Percentiles rank a stretch among this genome's conserved stretches.
These are phyloP conservation scores for Neurospora sp. DNA, from an alignment of 2,329 filamentous ascomycete species.

Conservation along the genomic window DNA sequence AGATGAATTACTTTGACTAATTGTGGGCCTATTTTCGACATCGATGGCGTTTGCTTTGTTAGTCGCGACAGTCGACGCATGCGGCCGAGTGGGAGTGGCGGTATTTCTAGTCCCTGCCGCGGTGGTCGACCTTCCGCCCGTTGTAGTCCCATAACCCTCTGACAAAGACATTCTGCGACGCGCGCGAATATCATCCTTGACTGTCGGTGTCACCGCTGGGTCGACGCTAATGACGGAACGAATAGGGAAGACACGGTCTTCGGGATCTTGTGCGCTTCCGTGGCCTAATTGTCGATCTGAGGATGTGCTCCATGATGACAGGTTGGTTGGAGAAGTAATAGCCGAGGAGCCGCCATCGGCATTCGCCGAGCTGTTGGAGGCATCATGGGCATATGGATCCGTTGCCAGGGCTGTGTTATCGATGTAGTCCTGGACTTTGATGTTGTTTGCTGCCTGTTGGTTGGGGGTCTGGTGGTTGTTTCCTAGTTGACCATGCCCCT, in stretches of 20 bases:
- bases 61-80: background rate
- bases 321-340: constrained; percentile 11
- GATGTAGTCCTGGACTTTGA: background rate
- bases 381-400: background rate
- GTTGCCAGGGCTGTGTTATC: background rate
- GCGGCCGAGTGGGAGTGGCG: background rate
- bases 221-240: constrained; percentile 69
- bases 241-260: constrained; percentile 68
- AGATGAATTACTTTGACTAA: background rate
- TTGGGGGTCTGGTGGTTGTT: background rate
- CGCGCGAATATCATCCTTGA: constrained; percentile 13
- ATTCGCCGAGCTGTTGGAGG: background rate
- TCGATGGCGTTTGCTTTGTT: background rate
- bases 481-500: background rate
- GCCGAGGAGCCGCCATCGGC: constrained; percentile 3
- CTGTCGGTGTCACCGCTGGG: constrained; percentile 31
- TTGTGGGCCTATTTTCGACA: background rate
- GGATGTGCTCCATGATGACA: constrained; percentile 31
- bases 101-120: background rate
- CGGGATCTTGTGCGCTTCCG: constrained; percentile 23
- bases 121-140: background rate
- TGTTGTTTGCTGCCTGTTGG: background rate
- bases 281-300: constrained; percentile 32
- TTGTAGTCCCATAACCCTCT: constrained; percentile 2
- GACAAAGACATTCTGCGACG: constrained; percentile 10